Base-by-base conservation (phyloP, 139 green algal genomes). In the Marvania coccoides region DNA sequence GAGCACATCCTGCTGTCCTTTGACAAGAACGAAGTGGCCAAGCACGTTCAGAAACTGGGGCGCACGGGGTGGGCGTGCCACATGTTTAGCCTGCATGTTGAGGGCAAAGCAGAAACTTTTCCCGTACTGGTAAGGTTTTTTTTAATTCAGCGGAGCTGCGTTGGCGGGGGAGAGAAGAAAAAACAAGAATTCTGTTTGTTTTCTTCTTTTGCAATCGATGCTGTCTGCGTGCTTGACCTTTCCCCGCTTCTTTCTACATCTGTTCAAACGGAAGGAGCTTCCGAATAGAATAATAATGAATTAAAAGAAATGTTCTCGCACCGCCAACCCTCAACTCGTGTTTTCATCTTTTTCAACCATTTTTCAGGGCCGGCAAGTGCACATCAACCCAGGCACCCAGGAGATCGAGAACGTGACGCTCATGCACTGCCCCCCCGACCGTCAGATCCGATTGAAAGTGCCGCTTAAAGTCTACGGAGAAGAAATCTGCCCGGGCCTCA, bases 381-480 rank as follows among this genome's bases (percentile, higher is more conserved):
- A 85, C 46, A 64, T 80, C 14, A 72, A 60, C 4, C 54, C 78
- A 19, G 71, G 69, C 39, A 84, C 71, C 2, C 61, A 73, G 8
- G 35, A 69, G 19, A 61, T 83, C n/a, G 78, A 85, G 35, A 85
- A 85, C 30, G 65, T 85, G 26, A 83, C 71, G 0, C 65, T 85
- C 60, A 78, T 85, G 15, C 58, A 76, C 60, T 78, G 67, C 37
- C 75, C 75, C 2, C 42, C 67, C 5, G 78, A 78, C 5, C 63
- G 78, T 13, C 47, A 37, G 28, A 62, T 83, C 14, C 29, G 29
- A 12, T 62, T 83, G 12, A 47, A 76, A 1, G 63, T 85, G 23
- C 78, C 78, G 2, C 34, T 85, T 12, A 62, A 63, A 63, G 74
- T 79, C 30, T 65, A 72, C 24, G 77, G 77, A 15, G 69, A 83